Percentiles rank a stretch among this genome's conserved stretches.
These are phyloP conservation scores for Emergomyces pasteurianus DNA, from an alignment of 2,329 filamentous ascomycete species.

Conservation along the genomic window DNA sequence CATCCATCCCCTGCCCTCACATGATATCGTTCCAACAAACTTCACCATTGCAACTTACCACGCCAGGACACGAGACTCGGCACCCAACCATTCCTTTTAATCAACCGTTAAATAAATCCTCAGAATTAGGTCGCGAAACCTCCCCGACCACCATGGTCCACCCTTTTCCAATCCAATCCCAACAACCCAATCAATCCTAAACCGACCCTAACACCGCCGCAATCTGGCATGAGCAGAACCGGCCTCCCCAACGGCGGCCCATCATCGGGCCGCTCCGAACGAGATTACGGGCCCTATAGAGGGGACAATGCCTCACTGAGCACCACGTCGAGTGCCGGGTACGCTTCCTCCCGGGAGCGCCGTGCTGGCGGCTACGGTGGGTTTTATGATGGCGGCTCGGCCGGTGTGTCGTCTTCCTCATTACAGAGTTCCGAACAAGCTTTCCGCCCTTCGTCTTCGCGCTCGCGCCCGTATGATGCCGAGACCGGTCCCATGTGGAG, in stretches of 20 bases:
- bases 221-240: slow-evolving; percentile 25
- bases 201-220: slow-evolving; percentile 2
- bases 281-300: slow-evolving; percentile 22
- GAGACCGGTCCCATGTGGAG: not conserved
- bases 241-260: slow-evolving; percentile 28
- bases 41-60: not conserved
- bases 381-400: slow-evolving; percentile 20
- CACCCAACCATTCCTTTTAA: not conserved
- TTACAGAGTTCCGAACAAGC: slow-evolving; percentile 2
- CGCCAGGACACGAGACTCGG: not conserved
- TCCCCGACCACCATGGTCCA: slow-evolving; percentile 5
- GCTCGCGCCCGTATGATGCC: not conserved
- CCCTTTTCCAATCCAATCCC: not conserved
- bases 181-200: not conserved
- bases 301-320: slow-evolving; percentile 8
- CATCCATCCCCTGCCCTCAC: not conserved
- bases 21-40: not conserved
- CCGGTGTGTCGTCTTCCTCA: slow-evolving; percentile 2
- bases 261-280: slow-evolving; percentile 24
- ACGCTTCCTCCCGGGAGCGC: slow-evolving; percentile 18
- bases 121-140: not conserved
- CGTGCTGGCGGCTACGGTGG: slow-evolving; percentile 35
- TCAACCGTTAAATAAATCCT: not conserved
- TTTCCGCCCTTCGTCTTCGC: not conserved
- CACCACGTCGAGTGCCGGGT: slow-evolving; percentile 7